Percentiles rank a stretch among this genome's conserved stretches.
phyloP scores from a whole-genome alignment of 345 rosid genomes.

The Microthlaspi erraticum region DNA sequence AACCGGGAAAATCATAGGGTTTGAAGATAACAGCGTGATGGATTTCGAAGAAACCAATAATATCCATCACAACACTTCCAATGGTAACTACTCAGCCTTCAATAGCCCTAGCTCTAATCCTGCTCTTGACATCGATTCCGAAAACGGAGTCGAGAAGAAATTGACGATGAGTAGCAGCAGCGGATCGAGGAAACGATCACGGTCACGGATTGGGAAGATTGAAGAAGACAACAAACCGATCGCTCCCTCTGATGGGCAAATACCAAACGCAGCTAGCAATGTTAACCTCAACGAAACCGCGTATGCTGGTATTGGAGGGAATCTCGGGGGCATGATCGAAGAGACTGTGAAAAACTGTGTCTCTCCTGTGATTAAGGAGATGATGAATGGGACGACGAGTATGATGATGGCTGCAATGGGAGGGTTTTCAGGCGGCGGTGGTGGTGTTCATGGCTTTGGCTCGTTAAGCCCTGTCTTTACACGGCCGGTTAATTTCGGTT shows the following conservation, averaged over 20 bases:
- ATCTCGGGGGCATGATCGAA: conserved; percentile 41
- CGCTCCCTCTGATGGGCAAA: conserved; percentile 26
- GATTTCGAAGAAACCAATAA: conserved; percentile 75
- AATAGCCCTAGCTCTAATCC: conserved; percentile 41
- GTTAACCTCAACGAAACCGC: conserved; percentile 44
- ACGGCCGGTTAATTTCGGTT: conserved; percentile 30
- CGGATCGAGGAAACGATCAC: conserved; percentile 60
- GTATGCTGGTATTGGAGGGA: conserved; percentile 34
- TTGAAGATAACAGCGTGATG: conserved; percentile 58
- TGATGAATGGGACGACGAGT: conserved; percentile 45
- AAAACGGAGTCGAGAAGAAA: conserved; percentile 54
- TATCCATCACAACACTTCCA: conserved; percentile 34
- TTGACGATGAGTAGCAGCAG: conserved; percentile 42
- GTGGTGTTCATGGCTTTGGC: conserved; percentile 46
- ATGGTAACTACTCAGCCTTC: conserved; percentile 34
- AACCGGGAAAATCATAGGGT: conserved; percentile 48
- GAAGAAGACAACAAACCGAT: conserved; percentile 62
- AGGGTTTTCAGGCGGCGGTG: conserved; percentile 32
- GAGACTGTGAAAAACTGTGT: conserved; percentile 45
- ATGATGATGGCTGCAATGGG: conserved; percentile 51
- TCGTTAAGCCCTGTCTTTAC: conserved; percentile 41
- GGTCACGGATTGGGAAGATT: conserved; percentile 50
- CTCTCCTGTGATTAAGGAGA: conserved; percentile 61
- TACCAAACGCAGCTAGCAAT: conserved; percentile 40
- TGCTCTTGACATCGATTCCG: conserved; percentile 44